A percentile compares a stretch with the other conserved stretches of the same genome.
Evolutionary conservation across 257 asterid species (phyloP).

Genomic region (Solanum verrucosum): DNA sequence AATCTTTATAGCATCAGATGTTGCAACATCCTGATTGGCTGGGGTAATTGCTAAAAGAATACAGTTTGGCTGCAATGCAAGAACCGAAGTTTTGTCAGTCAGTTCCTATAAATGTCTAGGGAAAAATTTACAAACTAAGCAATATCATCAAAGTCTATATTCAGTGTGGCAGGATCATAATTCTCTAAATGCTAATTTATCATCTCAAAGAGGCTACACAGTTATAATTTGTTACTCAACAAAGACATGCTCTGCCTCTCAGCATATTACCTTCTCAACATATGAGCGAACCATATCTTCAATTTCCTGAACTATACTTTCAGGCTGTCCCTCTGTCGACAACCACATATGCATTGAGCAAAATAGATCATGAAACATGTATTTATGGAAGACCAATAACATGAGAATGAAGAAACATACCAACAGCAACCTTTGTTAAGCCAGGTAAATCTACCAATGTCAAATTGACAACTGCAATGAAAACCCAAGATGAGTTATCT

Average conservation of each 20-base stretch:
- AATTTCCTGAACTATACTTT: conserved; percentile 29
- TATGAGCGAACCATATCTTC: conserved; percentile 37
- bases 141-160: background rate
- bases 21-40: conserved; percentile 44
- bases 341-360: background rate
- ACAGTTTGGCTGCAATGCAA: conserved; percentile 27
- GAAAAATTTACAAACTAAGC: background rate
- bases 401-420: conserved; percentile 17
- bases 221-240: background rate
- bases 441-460: conserved; percentile 43
- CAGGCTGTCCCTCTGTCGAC: conserved; percentile 36
- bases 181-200: background rate
- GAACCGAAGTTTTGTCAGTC: background rate
- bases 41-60: conserved; percentile 41
- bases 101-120: background rate
- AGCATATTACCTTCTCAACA: conserved; percentile 26
- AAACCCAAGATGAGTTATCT: background rate
- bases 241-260: background rate
- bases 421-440: conserved; percentile 37
- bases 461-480: conserved; percentile 37
- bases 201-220: background rate
- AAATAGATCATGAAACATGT: background rate
- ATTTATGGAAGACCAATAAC: background rate
- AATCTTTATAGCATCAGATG: conserved; percentile 40
- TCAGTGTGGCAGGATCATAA: background rate